Base-by-base conservation (phyloP, 768 basidiomycete genomes). In the Infundibulicybe gibba region DNA sequence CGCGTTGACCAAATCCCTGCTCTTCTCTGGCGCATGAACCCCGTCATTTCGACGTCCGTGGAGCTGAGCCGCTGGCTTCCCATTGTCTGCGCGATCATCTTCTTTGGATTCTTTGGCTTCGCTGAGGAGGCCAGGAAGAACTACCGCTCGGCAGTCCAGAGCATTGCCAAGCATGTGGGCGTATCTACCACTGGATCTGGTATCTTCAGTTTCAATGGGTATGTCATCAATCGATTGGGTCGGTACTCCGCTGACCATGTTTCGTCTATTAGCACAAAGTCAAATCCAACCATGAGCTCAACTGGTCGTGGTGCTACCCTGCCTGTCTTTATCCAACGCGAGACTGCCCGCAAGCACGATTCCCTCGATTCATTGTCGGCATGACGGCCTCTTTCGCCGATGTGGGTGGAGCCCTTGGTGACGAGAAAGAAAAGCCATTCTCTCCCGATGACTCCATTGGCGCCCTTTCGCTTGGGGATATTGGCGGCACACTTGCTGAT, bases 71-170 rank as follows among this genome's bases (percentile, higher is more conserved):
- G 81, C 43, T 81, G 80, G 80, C 44, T 67, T 17, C 54, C 67
- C 14, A 50, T 79, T 6, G 50, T 71, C 31, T 77, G 74, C 51
- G 75, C 79, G 3, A 60, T 83, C 49, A 12, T 76, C 37, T 86
- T 87, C 67, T 87, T 86, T 56, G 61, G 59, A n/a, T 78, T 82
- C 68, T 87, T 87, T 55, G 84, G 83, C 1, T 76, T 84, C 43
- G 79, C 76, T 9, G 71, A 74, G 19, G 85, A 85, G 56, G 81
- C 83, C 20, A 65, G 70, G 48, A 74, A 68, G 55, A 64, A 79
- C 51, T 85, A 85, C 55, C 62, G 67, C 9, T 57, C 59, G 5
- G 70, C 66, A 0, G 61, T 71, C 49, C 37, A 47, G 31, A 65
- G 68, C 2, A 65, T 78, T 19, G 66, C 71, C 34, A 71, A 70